Percentiles rank a stretch among this genome's conserved stretches.
phyloP scores from a whole-genome alignment of 148 eudicot species.

The Arbutus unedo region DNA sequence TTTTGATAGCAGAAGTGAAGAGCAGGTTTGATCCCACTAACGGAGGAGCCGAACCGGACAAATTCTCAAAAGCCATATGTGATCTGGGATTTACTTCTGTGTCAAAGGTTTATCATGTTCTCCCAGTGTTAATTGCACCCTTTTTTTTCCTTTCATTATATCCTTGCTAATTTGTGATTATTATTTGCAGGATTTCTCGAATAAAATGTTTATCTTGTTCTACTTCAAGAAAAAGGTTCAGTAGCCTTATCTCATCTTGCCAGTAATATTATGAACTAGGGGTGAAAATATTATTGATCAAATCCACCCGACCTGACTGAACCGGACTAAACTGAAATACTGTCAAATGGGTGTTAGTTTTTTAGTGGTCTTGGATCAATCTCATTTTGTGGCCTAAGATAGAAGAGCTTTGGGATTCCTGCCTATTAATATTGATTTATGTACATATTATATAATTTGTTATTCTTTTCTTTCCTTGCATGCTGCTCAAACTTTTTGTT shows the following conservation, averaged over 20 bases:
- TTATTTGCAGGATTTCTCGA: constrained; percentile 74
- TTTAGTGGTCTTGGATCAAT: no score
- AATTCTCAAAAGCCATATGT: constrained; percentile 66
- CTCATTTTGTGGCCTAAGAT: no score
- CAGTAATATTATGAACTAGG: not conserved
- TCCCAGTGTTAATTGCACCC: not conserved
- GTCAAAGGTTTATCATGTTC: constrained; percentile 44
- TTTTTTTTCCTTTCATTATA: not conserved
- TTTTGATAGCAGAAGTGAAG: constrained; percentile 94
- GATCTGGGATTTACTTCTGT: constrained; percentile 58
- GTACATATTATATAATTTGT: no score
- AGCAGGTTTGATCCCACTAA: constrained; percentile 84
- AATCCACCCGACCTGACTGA: no score
- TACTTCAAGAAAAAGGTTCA: constrained; percentile 82
- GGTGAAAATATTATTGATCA: no score
- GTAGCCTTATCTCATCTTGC: not conserved
- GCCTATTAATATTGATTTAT: no score
- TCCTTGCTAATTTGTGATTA: constrained; percentile 4
- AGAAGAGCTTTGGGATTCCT: no score
- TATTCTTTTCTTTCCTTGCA: no score
- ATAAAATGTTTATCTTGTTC: constrained; percentile 81
- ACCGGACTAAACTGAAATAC: no score
- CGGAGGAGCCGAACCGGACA: constrained; percentile 86
- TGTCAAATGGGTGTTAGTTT: no score
- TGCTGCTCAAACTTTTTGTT: no score